Percentiles rank a stretch among this genome's conserved stretches.
phyloP scores from a whole-genome alignment of 192 early-diverging fungal genomes.

The Gorgonomyces haynaldii region DNA sequence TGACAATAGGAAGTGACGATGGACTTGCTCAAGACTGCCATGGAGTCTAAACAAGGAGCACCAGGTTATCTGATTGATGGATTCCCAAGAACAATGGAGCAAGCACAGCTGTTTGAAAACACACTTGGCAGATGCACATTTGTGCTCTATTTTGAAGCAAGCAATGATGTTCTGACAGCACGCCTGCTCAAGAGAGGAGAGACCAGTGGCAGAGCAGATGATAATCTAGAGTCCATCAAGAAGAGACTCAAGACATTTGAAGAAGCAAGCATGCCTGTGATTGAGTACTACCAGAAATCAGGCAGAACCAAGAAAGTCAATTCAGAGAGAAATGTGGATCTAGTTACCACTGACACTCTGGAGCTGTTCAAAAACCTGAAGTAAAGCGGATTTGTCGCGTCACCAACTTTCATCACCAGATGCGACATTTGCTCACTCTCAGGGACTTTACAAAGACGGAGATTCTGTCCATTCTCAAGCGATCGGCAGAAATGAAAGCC shows the following conservation, averaged over 20 bases:
- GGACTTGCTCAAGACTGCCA: constrained; percentile 15
- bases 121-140: constrained; percentile 29
- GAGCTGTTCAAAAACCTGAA: constrained; percentile 2
- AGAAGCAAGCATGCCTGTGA: constrained; percentile 28
- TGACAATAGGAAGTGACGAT: constrained; percentile 18
- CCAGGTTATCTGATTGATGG: constrained; percentile 51
- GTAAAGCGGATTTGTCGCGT: too few relatives aligned
- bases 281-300: constrained; percentile 19
- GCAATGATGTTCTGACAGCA: constrained; percentile 29
- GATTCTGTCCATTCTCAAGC: constrained; percentile 64
- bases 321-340: not conserved
- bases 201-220: constrained; percentile 46
- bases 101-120: constrained; percentile 36
- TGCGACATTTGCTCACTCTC: constrained; percentile 62
- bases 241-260: constrained; percentile 36
- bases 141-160: constrained; percentile 40
- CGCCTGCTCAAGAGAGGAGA: constrained; percentile 46
- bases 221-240: constrained; percentile 43
- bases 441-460: constrained; percentile 68
- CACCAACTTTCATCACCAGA: too few relatives aligned
- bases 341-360: constrained; percentile 1
- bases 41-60: constrained; percentile 6
- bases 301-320: constrained; percentile 17
- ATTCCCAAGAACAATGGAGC: constrained; percentile 51
- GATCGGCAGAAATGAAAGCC: constrained; percentile 70